Percentiles rank a stretch among this genome's conserved stretches.
phyloP scores from a whole-genome alignment of 179 eudicot species.

The Camellia oleifera region DNA sequence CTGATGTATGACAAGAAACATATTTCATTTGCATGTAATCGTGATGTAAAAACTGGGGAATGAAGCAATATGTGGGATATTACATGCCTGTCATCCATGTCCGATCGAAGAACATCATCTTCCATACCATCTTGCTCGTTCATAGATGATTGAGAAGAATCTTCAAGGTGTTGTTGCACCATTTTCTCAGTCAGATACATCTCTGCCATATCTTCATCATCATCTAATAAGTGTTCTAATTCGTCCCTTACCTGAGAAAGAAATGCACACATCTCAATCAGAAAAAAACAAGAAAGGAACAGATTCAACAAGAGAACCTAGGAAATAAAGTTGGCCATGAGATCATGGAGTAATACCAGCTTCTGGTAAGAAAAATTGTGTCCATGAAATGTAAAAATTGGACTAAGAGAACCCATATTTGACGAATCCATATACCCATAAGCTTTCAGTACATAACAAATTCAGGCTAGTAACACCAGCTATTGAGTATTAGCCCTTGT shows the following conservation, averaged over 20 bases:
- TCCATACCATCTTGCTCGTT: conserved; percentile 51
- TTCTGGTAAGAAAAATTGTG: background rate
- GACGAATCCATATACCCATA: background rate
- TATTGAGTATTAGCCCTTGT: background rate
- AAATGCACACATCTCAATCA: background rate
- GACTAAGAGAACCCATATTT: background rate
- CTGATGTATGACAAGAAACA: conserved; percentile 30
- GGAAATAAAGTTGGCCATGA: background rate
- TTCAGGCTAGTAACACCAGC: background rate
- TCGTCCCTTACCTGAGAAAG: conserved; percentile 86
- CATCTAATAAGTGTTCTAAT: conserved; percentile 88
- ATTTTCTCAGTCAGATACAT: conserved; percentile 93
- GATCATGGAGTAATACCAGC: background rate
- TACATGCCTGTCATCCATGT: conserved; percentile 62
- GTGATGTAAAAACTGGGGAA: too few species aligned
- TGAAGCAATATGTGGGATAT: background rate
- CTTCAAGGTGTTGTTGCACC: conserved; percentile 60
- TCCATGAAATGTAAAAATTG: background rate
- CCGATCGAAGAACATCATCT: conserved; percentile 50
- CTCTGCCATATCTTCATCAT: conserved; percentile 98
- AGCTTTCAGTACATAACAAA: background rate
- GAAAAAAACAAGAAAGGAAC: background rate
- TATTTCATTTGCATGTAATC: background rate
- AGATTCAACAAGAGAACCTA: background rate
- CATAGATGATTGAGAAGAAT: conserved; percentile 63